phyloP scores from a whole-genome alignment of 106 monocot genomes.

The Dioscorea dumetorum region DNA sequence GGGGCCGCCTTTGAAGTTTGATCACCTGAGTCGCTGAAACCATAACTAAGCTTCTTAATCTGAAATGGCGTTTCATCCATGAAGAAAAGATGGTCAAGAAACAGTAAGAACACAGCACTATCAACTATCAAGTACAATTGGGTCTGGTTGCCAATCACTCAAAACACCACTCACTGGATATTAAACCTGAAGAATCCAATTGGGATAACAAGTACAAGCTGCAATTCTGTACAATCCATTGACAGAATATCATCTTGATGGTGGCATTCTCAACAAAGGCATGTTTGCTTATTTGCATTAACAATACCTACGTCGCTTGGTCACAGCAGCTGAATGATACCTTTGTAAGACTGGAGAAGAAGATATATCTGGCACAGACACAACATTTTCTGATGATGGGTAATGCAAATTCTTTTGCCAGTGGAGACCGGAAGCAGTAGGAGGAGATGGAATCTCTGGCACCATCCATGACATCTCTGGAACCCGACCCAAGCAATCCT shows the following conservation, averaged over 20 bases:
- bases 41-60: no score
- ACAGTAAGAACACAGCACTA: no score
- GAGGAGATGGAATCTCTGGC: constrained; percentile 71
- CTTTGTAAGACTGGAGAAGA: constrained; percentile 7
- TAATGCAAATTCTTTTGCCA: constrained; percentile 41
- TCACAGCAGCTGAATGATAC: not conserved
- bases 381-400: constrained; percentile 20
- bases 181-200: no score
- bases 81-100: no score
- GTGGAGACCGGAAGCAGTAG: constrained; percentile 71
- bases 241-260: not conserved
- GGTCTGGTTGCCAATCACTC: no score
- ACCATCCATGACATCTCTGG: constrained; percentile 63
- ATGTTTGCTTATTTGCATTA: not conserved
- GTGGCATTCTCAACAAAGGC: constrained; percentile 1
- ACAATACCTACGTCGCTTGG: constrained; percentile 22
- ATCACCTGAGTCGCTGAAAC: no score
- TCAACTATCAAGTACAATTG: no score
- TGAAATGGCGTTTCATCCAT: no score
- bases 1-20: no score
- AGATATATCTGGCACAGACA: constrained; percentile 65
- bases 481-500: constrained; percentile 52
- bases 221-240: no score
- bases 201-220: no score
- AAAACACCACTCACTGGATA: no score